These are phyloP conservation scores for Neurospora intermedia DNA, from an alignment of 495 filamentous ascomycete species.

Conservation along the genomic window DNA sequence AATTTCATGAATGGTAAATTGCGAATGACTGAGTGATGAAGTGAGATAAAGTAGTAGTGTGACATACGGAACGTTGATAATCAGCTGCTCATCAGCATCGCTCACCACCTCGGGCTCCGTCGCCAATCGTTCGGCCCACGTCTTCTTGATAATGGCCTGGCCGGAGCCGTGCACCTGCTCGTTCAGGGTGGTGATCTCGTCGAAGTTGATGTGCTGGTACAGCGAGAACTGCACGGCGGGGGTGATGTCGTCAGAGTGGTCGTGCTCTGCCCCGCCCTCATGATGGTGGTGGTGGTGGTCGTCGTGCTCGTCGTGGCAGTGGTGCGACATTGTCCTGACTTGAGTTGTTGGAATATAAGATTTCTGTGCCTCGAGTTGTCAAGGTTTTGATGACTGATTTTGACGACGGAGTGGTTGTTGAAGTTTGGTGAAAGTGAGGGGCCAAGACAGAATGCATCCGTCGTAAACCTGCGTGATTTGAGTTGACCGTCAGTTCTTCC, in stretches of 20 bases:
- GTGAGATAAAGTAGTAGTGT: too few relatives aligned
- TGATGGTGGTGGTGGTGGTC: constrained; percentile 15
- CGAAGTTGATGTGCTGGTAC: constrained; percentile 86
- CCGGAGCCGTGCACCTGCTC: constrained; percentile 60
- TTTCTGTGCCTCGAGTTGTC: neutral
- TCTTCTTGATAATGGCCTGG: constrained; percentile 70
- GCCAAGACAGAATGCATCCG: neutral
- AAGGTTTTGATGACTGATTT: neutral
- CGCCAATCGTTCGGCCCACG: constrained; percentile 70
- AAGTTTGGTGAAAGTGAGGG: neutral
- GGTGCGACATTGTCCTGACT: constrained; percentile 29
- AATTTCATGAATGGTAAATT: too few relatives aligned
- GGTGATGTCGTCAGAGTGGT: constrained; percentile 82
- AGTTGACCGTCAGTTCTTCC: neutral
- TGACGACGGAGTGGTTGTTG: neutral
- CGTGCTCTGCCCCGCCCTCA: constrained; percentile 41
- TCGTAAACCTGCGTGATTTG: neutral
- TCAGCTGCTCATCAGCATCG: constrained; percentile 83
- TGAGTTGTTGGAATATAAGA: neutral
- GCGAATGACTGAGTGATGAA: too few relatives aligned
- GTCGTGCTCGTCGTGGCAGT: constrained; percentile 21
- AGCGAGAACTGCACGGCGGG: constrained; percentile 80
- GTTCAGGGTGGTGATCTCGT: constrained; percentile 74
- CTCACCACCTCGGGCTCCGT: constrained; percentile 65
- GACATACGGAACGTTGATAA: constrained; percentile 76